These are phyloP conservation scores for Xylaria sp. DNA, from an alignment of 2,329 filamentous ascomycete genomes.

Conservation along the genomic window DNA sequence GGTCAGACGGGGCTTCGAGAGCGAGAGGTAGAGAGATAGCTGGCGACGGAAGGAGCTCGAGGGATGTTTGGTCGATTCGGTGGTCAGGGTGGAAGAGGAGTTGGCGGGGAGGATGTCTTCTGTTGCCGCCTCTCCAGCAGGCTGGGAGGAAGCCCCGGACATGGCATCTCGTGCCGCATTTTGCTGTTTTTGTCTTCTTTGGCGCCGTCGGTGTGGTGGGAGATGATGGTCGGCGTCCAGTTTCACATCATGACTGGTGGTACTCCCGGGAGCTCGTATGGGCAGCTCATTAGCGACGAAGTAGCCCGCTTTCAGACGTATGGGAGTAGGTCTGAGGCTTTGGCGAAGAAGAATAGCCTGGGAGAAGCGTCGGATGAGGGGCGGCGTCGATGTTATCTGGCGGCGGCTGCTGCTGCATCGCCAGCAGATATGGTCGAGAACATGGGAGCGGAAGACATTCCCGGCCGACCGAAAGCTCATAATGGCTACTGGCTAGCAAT, in stretches of 20 bases:
- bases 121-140: background rate
- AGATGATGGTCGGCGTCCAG: slow-evolving; percentile 8
- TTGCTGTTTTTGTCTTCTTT: slow-evolving; percentile 21
- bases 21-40: slow-evolving; percentile 83
- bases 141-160: background rate
- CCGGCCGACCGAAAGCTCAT: slow-evolving; percentile 49
- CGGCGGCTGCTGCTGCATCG: slow-evolving; percentile 47
- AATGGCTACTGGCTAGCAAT: slow-evolving; percentile 36
- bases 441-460: slow-evolving; percentile 44
- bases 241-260: slow-evolving; percentile 18
- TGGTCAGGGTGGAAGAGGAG: slow-evolving; percentile 66
- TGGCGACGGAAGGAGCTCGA: slow-evolving; percentile 68
- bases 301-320: slow-evolving; percentile 46
- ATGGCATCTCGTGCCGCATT: slow-evolving; percentile 10
- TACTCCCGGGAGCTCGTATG: slow-evolving; percentile 17
- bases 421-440: slow-evolving; percentile 47
- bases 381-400: slow-evolving; percentile 11
- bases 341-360: slow-evolving; percentile 35
- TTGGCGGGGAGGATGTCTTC: slow-evolving; percentile 55
- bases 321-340: slow-evolving; percentile 30
- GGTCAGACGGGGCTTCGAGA: slow-evolving; percentile 94
- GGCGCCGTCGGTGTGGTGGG: slow-evolving; percentile 27
- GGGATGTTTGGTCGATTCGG: slow-evolving; percentile 61
- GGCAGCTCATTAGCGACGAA: slow-evolving; percentile 47
- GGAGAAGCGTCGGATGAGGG: slow-evolving; percentile 38